phyloP scores from a whole-genome alignment of 108 stramenopile species.

The Schizochytrium sp. region DNA sequence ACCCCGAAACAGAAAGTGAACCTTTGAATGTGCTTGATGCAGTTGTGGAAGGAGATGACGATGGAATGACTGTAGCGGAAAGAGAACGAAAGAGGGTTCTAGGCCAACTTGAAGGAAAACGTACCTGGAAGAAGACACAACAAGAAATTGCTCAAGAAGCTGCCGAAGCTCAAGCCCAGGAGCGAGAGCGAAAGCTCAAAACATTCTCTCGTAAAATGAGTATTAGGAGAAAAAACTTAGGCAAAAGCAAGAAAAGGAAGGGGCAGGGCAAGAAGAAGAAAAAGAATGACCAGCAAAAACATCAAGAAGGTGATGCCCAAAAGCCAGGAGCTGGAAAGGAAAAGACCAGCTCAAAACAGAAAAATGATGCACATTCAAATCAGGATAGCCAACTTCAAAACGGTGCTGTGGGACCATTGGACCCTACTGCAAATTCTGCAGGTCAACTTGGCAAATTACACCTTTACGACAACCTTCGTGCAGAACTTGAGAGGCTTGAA shows the following conservation, averaged over 20 bases:
- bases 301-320: neutral
- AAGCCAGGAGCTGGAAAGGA: neutral
- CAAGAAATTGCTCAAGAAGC: constrained; percentile 58
- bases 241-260: neutral
- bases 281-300: neutral
- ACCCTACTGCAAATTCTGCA: neutral
- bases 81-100: constrained; percentile 11
- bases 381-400: neutral
- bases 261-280: neutral
- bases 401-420: neutral
- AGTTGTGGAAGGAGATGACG: constrained; percentile 40
- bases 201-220: constrained; percentile 26
- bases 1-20: neutral
- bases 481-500: neutral
- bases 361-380: neutral
- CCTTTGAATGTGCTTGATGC: neutral
- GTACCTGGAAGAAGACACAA: constrained; percentile 39
- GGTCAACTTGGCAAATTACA: neutral
- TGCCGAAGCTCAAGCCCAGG: constrained; percentile 10
- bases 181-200: constrained; percentile 53
- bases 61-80: neutral
- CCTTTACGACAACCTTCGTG: neutral
- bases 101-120: constrained; percentile 23
- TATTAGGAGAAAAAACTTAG: neutral
- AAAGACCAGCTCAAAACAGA: constrained; percentile 2